Evolutionary conservation across 192 early-diverging fungal genomes (phyloP), one percentile per base, ranked within the genome.

Genomic region (Linnemannia schmuckeri): DNA sequence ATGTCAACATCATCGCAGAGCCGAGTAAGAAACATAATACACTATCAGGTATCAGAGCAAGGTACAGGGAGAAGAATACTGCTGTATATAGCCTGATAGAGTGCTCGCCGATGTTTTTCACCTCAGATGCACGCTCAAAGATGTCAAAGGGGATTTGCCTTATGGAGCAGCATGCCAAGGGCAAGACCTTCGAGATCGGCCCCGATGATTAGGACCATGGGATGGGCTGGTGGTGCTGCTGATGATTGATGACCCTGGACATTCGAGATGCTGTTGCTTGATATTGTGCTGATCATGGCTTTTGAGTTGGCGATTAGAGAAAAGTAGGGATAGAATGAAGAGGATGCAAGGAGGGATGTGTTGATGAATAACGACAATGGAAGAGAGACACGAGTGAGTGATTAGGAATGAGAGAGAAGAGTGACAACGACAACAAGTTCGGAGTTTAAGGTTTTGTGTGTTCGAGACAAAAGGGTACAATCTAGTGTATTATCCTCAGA

Each of bases 41-140:
- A 10, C 46, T 12, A 10, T 47, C 12, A 47, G 46, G 4, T 47
- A 47, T 13, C 6, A 47, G 10, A 7, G 12, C 9, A 47, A 47
- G 46, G 12, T 47, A 47, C 61, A 66, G 6, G 1, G 10, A 24
- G 24, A 9, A 38, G 35, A 35, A 37, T 17, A 37, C 37, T n/a
- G 30, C 33, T 35, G 27, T 12, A 17, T 69, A 4, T 47, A 47
- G 46, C 6, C 4, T 9, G 24, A 33, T 12, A 66, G 61, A 33
- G 30, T 0, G 40, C 69, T 24, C 35, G 55, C 74, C 74, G 6
- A 76, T 33, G 13, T 52, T 24, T 55, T 76, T 63, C 1, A 63
- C 57, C 57, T 76, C 55, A 20, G 15, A 15, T 8, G 75, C 75
- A 0, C 41, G 75, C 24, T 77, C 75, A 46, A 57, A 77, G 38